Base-by-base conservation (phyloP, 1,284 basidiomycete species). In the Leccinum griseonigrum region DNA sequence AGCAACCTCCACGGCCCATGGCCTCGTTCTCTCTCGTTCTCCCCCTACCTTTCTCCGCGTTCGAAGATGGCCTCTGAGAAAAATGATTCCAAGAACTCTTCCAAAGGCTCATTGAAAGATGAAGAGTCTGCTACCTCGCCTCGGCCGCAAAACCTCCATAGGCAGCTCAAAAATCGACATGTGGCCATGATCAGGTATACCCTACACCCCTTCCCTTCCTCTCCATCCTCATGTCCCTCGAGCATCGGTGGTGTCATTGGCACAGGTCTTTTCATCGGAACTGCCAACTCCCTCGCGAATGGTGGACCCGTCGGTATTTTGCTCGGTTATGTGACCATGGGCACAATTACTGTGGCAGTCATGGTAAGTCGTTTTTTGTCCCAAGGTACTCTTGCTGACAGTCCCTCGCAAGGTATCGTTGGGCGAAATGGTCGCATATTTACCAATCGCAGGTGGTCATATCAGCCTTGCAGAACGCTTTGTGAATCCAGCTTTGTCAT, bases 171-270 rank as follows among this genome's bases (percentile, higher is more conserved):
- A 72, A 87, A 86, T 68, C 77, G 87, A 5, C 86, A 88, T 72
- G 79, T 88, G 60, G 84, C 87, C 38, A 88, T 88, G 87, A 88
- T 88, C 63, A 87, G 85, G 85, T 85, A 62, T 38, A 4, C 34
- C 9, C 1, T 10, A 16, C 60, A 50, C 18, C 3, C 10, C 22
- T 38, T 10, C 4, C 43, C 14, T 26, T n/a, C 29, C 22, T 3
- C 18, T 9, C 32, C 13, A 3, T 31, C 48, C 18, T 28, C 14
- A 53, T 3, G 9, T 28, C 28, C 32, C 3, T 57, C 3, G 22
- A 81, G 79, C 77, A 87, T 86, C 54, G 84, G 84, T 58, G 88
- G 90, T 76, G 90, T 92, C 62, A 91, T 92, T 66, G 90, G 90
- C 60, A 91, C 89, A 59, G 84, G 85, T 65, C 77, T 88, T 31